Conservation (phyloP, 1,284 basidiomycete species). For the Cronartium ribicola region DNA sequence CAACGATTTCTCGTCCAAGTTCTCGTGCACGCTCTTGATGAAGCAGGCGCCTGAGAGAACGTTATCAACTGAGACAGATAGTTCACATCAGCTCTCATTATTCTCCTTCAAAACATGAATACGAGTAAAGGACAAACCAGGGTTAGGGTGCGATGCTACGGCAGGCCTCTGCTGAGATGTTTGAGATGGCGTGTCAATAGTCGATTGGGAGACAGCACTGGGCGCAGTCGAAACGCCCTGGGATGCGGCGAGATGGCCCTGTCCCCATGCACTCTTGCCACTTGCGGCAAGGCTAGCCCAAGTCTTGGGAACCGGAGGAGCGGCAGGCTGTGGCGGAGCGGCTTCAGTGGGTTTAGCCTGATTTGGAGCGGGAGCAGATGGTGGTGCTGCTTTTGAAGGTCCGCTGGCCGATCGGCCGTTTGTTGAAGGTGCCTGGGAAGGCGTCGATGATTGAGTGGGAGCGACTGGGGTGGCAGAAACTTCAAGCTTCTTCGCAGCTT, state of each 20-base stretch:
- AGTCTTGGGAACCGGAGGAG: slow-evolving; percentile 65
- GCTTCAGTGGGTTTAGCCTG: slow-evolving; percentile 46
- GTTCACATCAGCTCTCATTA: slow-evolving; percentile 62
- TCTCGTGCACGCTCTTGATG: slow-evolving; percentile 66
- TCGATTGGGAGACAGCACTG: slow-evolving; percentile 57
- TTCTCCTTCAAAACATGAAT: slow-evolving; percentile 54
- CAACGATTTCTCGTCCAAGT: slow-evolving; percentile 64
- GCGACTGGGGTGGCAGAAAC: background rate
- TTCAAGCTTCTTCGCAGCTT: slow-evolving; percentile 4
- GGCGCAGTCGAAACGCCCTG: slow-evolving; percentile 62
- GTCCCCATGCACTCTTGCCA: slow-evolving; percentile 71
- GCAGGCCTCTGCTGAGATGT: slow-evolving; percentile 42
- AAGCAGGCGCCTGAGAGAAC: slow-evolving; percentile 25
- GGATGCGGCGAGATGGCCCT: slow-evolving; percentile 67
- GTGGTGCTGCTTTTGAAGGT: slow-evolving; percentile 49
- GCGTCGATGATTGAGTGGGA: slow-evolving; percentile 19
- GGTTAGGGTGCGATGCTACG: slow-evolving; percentile 11
- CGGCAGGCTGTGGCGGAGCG: slow-evolving; percentile 55
- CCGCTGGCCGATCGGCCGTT: slow-evolving; percentile 38
- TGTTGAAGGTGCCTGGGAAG: slow-evolving; percentile 47
- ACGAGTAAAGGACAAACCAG: slow-evolving; percentile 19
- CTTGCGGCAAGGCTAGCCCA: slow-evolving; percentile 87
- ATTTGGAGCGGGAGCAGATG: slow-evolving; percentile 51
- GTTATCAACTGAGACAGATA: slow-evolving; percentile 62
- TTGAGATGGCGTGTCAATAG: slow-evolving; percentile 54